These are phyloP conservation scores for Xylaria venustula DNA, from an alignment of 495 filamentous ascomycete species.

Conservation along the genomic window DNA sequence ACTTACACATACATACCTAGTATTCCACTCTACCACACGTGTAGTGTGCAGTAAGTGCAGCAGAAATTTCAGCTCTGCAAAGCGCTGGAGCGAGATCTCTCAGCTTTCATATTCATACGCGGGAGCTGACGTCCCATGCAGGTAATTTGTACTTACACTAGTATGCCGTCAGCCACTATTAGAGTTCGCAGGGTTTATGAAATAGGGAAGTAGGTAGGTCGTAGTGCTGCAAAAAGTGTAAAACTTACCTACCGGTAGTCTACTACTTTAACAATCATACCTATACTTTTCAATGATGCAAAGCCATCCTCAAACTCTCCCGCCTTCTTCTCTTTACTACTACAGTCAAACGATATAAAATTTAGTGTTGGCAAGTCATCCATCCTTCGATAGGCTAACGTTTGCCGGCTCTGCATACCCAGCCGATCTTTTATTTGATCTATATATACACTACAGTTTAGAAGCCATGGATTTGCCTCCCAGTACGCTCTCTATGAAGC, in stretches of 20 bases:
- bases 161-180: conserved; percentile 1
- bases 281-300: too few relatives aligned
- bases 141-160: not conserved
- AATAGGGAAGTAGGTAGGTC: not conserved
- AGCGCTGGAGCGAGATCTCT: conserved; percentile 1
- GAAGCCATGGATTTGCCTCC: not conserved
- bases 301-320: too few relatives aligned
- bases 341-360: too few relatives aligned
- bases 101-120: not conserved
- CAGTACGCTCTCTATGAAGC: not conserved
- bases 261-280: too few relatives aligned
- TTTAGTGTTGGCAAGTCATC: too few relatives aligned
- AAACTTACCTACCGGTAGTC: too few relatives aligned
- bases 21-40: too few relatives aligned
- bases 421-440: too few relatives aligned
- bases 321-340: too few relatives aligned
- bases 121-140: conserved; percentile 4
- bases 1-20: too few relatives aligned
- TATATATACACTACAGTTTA: too few relatives aligned
- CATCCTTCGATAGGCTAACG: not conserved
- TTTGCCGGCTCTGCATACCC: not conserved
- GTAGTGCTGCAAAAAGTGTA: too few relatives aligned
- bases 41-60: not conserved
- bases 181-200: not conserved
- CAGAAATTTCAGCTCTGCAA: conserved; percentile 2